Evolutionary conservation across 169 alveolate genomes (phyloP).

Genomic region (Eimeria sp.): DNA sequence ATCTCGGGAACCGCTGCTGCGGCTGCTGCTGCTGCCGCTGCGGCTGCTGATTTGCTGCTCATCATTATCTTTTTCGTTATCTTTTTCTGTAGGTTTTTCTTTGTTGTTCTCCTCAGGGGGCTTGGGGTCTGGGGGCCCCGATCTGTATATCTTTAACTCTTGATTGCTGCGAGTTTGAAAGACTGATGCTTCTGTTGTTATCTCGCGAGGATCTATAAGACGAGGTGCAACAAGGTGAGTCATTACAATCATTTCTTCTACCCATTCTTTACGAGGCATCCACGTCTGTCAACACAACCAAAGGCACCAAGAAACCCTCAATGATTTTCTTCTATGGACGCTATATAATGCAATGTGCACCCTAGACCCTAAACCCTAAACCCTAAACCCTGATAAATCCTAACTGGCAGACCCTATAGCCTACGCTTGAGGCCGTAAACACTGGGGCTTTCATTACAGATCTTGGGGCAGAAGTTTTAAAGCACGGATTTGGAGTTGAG

Average conservation of each 20-base stretch:
- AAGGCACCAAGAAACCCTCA: neutral
- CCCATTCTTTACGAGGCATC: constrained; percentile 41
- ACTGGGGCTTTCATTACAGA: neutral
- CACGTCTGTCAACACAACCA: constrained; percentile 10
- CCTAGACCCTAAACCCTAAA: neutral
- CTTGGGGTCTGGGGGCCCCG: constrained; percentile 25
- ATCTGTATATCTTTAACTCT: constrained; percentile 14
- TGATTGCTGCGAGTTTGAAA: constrained; percentile 60
- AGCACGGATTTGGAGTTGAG: neutral
- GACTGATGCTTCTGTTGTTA: constrained; percentile 42
- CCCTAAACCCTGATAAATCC: neutral
- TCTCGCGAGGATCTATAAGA: constrained; percentile 31
- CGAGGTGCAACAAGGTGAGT: constrained; percentile 70
- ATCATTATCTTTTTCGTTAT: neutral
- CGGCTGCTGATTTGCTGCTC: neutral
- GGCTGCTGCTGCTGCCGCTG: no score
- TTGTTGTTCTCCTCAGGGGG: neutral
- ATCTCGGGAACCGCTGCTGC: neutral
- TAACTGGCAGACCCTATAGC: neutral
- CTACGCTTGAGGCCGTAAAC: neutral
- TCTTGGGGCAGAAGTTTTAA: neutral
- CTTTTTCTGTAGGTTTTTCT: neutral
- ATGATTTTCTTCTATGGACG: neutral
- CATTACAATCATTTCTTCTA: constrained; percentile 47
- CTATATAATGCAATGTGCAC: neutral